Evolutionary conservation across 352 stramenopile species (phyloP), one percentile per base, ranked within the genome.

Genomic region (Pythium oligandrum): DNA sequence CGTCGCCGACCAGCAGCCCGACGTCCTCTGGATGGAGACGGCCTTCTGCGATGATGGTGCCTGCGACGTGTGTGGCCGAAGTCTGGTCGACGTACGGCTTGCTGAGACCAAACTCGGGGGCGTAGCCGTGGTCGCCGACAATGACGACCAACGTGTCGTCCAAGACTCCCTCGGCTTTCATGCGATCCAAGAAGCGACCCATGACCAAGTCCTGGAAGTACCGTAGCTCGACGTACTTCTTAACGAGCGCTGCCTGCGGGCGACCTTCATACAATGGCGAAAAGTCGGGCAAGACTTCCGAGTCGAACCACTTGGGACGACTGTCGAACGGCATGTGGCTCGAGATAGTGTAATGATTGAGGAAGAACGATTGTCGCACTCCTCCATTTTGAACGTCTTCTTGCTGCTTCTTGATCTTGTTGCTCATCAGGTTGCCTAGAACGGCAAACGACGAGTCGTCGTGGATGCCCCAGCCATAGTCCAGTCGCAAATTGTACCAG

Each of bases 291-390:
- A 77, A 61, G 5, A 59, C 48, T 12, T 44, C 17, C 6, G 68
- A 17, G 0, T 61, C 47, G 48, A 72, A 79, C 74, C 74, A 83
- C n/a, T 64, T 55, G 0, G 74, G 70, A 0, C 57, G 58, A 3
- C 70, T 58, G 31, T 48, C 48, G 46, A 70, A 85, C 12, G 64
- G 63, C 4, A 61, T 66, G 62, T 86, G 75, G 35, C 70, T 83
- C 9, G 69, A 81, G 57, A 85, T 85, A 7, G 74, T 80, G 51
- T 83, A 85, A 45, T 80, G 70, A 6, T 67, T 83, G 12, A 81
- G 46, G 51, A 81, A 85, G 10, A 77, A 63, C 8, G 74, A 71
- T 35, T 63, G 0, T 26, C 17, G 17, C 17, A 26, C 70, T 70
- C 5, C 75, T 78, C 47, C 0, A 59, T 57, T 6, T 44, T 33